These are phyloP conservation scores for Pistacia vera DNA, from an alignment of 345 rosid genomes.

Conservation along the genomic window DNA sequence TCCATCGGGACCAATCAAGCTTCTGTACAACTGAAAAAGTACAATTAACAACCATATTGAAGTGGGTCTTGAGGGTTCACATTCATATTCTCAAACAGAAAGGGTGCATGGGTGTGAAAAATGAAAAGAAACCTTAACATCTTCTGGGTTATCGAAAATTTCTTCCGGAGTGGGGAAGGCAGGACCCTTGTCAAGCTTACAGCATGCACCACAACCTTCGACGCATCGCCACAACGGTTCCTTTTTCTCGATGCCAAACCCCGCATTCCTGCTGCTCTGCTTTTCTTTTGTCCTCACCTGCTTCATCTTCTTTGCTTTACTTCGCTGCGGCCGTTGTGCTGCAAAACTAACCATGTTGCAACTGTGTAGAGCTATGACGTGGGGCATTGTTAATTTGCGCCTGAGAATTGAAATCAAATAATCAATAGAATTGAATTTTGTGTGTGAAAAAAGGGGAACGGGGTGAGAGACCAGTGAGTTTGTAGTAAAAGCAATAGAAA, in stretches of 20 bases:
- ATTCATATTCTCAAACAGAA: slow-evolving; percentile 45
- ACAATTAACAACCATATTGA: not conserved
- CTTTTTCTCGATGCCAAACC: slow-evolving; percentile 43
- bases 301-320: slow-evolving; percentile 15
- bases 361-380: slow-evolving; percentile 12
- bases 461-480: no score
- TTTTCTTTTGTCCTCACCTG: slow-evolving; percentile 6
- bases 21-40: slow-evolving; percentile 54
- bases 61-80: not conserved
- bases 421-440: not conserved
- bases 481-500: no score
- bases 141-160: slow-evolving; percentile 60
- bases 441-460: no score
- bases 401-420: not conserved
- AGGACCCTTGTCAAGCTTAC: slow-evolving; percentile 85
- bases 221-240: slow-evolving; percentile 71
- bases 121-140: slow-evolving; percentile 48
- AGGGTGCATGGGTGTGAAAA: slow-evolving; percentile 12
- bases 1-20: slow-evolving; percentile 76
- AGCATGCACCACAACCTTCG: slow-evolving; percentile 84
- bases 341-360: slow-evolving; percentile 20
- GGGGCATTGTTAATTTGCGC: slow-evolving; percentile 10
- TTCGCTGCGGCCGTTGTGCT: slow-evolving; percentile 25
- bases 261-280: slow-evolving; percentile 26
- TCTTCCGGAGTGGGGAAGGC: slow-evolving; percentile 77